Conservation (phyloP, 2,329 filamentous ascomycete species). For the Aspergillus sp. region DNA sequence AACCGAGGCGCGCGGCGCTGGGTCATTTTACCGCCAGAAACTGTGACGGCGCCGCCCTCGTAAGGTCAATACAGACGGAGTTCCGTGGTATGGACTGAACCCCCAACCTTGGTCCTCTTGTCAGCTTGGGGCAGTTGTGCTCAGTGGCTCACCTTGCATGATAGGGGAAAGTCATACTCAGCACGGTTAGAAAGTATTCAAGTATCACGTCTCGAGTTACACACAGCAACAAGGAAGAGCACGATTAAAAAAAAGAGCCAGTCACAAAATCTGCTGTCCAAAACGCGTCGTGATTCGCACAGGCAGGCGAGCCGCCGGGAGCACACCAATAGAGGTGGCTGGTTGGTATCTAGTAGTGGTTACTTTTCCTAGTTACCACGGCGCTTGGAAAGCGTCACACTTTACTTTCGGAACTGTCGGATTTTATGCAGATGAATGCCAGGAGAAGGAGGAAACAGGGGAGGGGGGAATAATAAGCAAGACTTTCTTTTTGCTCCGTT, state of each 20-base stretch:
- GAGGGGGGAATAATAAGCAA: neutral
- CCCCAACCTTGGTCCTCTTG: neutral
- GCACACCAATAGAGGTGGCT: conserved; percentile 24
- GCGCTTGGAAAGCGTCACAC: conserved; percentile 24
- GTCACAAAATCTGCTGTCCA: conserved; percentile 15
- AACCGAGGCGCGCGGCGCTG: conserved; percentile 25
- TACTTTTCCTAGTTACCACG: conserved; percentile 16
- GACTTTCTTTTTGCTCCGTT: neutral
- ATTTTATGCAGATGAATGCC: conserved; percentile 13
- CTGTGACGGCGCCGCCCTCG: neutral
- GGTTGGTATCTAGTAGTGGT: too few species aligned
- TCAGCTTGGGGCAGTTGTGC: neutral
- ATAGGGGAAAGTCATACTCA: conserved; percentile 8
- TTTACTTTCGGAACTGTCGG: conserved; percentile 31
- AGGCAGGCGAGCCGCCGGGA: conserved; percentile 11
- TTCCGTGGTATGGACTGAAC: neutral
- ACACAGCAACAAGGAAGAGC: conserved; percentile 2
- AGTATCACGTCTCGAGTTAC: conserved; percentile 11
- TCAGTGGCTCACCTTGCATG: conserved; percentile 7
- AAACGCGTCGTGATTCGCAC: conserved; percentile 19
- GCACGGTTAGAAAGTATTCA: conserved; percentile 7
- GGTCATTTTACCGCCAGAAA: conserved; percentile 17
- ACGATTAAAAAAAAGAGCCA: conserved; percentile 9
- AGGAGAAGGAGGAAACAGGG: neutral
- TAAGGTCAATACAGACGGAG: conserved; percentile 5